Base-by-base conservation (phyloP, 179 eudicot species). In the Heliamphora pulchella region DNA sequence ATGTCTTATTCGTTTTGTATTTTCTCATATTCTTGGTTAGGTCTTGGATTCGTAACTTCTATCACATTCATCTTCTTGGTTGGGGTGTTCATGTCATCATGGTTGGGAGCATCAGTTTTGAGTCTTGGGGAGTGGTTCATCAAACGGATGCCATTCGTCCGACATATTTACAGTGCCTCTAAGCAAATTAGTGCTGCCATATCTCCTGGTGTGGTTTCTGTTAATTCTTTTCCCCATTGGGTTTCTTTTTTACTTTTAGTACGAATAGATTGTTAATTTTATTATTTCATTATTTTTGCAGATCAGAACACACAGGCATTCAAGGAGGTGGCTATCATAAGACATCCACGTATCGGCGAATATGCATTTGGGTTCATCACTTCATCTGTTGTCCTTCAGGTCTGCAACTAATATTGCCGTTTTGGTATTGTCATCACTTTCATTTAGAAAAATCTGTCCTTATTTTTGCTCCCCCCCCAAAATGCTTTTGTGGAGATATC, bases 281-380 rank as follows among this genome's bases (percentile, higher is more conserved):
- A 62, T 79, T 39, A 48, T 63, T 80, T 76, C 2, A 59, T 39
- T 47, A 50, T 15, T 74, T 11, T 11, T 72, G 46, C 88, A 90
- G 93, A 89, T 81, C 92, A 91, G 83, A 89, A 89, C 70, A 81
- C 87, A 3, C 92, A 91, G 80, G 94, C 94, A n/a, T 91, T 91
- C 76, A 89, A 91, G 86, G 94, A 91, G 82, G 92, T 91, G 66
- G 94, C 92, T 76, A 91, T 91, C 80, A 86, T 91, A 78, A 85
- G 92, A 79, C 94, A 91, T 83, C 94, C 94, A 63, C 85, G 92
- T 57, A 87, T 89, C 53, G 94, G 94, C 72, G 92, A 91, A 85
- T 91, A 86, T 85, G 91, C 94, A 68, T 88, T 89, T 87, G 92
- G 92, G 77, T 89, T 90, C 88, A 90, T 90, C 82, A 90, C 93